Evolutionary conservation across 345 rosid genomes (phyloP), one percentile per base, ranked within the genome.

Genomic region (Kernera saxatilis): DNA sequence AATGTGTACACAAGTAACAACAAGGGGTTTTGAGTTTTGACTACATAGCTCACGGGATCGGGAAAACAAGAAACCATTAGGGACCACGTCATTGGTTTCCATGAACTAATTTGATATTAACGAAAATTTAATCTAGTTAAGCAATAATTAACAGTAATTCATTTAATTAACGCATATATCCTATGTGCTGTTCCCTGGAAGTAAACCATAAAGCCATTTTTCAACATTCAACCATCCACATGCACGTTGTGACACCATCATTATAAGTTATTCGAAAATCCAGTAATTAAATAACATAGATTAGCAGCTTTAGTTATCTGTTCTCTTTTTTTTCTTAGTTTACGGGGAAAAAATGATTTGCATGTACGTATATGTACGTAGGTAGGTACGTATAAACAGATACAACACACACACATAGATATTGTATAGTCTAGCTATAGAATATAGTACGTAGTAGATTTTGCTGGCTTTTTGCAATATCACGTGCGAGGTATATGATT

Each of bases 161-260:
- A 77, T 39, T 39, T 56, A 67, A 68, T 2, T 32, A 61, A 67
- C 66, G 53, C 30, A 36, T 53, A 75, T 59, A 43, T 72, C 33
- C 61, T 70, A 64, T 73, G 77, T 71, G 80, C 53, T 74, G 65
- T 71, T 54, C 69, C 82, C 70, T 63, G 73, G 21, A 60, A 75
- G 66, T 64, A 74, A 69, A 71, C 77, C 62, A 70, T 69, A 63
- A 43, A 52, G 55, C 69, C 70, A 77, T 66, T 64, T 77, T 82
- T 36, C 50, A 82, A 79, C 77, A 78, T 74, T 73, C 53, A 68
- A 71, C 72, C 55, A 57, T 65, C 56, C 79, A 81, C 76, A 74
- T 75, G 79, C 84, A 79, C 76, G 77, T 79, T 76, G 65, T 74
- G 79, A 60, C 58, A 53, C 73, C 72, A 82, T 78, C 76, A 83